Evolutionary conservation across 257 asterid genomes (phyloP), one percentile per base, ranked within the genome.

Genomic region (Ballota nigra): DNA sequence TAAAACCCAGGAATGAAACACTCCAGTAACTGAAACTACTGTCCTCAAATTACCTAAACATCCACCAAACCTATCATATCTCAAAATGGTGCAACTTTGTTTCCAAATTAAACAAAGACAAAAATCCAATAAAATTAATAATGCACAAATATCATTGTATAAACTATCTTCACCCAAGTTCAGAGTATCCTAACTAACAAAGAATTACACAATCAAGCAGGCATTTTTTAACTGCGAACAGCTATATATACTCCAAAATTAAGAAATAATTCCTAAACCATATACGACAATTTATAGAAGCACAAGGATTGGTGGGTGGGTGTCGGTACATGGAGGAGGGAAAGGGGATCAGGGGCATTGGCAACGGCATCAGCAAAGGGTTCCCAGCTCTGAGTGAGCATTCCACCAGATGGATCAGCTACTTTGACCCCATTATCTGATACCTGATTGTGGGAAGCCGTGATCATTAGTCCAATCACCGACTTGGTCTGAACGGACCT

Each of bases 331-430:
- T 89, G 86, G 53, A 88, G 31, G 29, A 95, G 94, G 60, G 89
- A 26, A 16, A 61, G 69, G 5, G 95, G 83, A 71, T 95, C 84
- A 5, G 88, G 80, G 18, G 92, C 89, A 79, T 95, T 92, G 16
- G 97, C 95, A 62, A 92, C 58, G 72, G 88, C 75, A 52, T 88
- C 87, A 28, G 99, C 95, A 59, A 89, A 95, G 41, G 96, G 96
- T 67, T 95, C 99, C 99, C 97, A 95, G 20, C 70, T 73, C 83
- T 92, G 99, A 78, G 99, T 84, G 77, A 95, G 86, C 98, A 95
- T 92, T 72, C 96, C 98, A n/a, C 99, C 98, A 23, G 86, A 79
- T 4, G 95, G 89, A 24, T 95, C 97, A 16, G 97, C 96, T 16
- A 94, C 80, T 81, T 95, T 95, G 79, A 95, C 80, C 23, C 99